Evolutionary conservation across 495 filamentous ascomycete genomes (phyloP).

Genomic region (Aspergillus carlsbadensis): DNA sequence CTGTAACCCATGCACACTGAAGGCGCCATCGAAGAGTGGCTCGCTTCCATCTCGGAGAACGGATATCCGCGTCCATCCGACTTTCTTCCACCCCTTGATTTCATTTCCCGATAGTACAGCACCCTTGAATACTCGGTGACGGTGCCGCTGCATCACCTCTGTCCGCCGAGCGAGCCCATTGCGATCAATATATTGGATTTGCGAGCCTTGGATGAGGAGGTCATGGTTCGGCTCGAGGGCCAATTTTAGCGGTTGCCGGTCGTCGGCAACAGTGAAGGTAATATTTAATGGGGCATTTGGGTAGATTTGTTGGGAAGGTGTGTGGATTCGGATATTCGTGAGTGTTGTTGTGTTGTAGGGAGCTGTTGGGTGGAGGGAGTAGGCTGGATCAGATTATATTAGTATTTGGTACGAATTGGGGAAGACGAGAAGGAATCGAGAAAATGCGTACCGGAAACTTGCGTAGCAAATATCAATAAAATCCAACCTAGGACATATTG

Average conservation of each 20-base stretch:
- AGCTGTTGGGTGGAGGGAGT: constrained; percentile 6
- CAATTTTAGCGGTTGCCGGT: background rate
- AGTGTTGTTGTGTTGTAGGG: background rate
- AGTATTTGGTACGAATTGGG: background rate
- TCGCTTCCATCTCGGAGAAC: constrained; percentile 64
- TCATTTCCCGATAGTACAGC: background rate
- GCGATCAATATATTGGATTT: constrained; percentile 7
- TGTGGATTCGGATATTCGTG: constrained; percentile 6
- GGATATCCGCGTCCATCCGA: constrained; percentile 77
- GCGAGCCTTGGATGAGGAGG: constrained; percentile 5
- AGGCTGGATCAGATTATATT: background rate
- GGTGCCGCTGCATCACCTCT: background rate
- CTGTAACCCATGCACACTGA: constrained; percentile 65
- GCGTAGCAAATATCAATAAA: too few species aligned
- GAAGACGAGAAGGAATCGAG: background rate
- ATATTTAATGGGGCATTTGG: background rate
- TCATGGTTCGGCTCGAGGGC: constrained; percentile 13
- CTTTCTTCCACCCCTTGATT: constrained; percentile 56
- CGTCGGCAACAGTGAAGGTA: background rate
- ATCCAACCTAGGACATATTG: too few species aligned
- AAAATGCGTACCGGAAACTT: background rate
- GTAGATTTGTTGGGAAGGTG: background rate
- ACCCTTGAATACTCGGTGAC: constrained; percentile 9
- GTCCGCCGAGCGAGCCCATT: background rate
- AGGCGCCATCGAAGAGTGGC: constrained; percentile 81